phyloP scores from a whole-genome alignment of 2,329 filamentous ascomycete species.

The Pseudocercospora macadamiae region DNA sequence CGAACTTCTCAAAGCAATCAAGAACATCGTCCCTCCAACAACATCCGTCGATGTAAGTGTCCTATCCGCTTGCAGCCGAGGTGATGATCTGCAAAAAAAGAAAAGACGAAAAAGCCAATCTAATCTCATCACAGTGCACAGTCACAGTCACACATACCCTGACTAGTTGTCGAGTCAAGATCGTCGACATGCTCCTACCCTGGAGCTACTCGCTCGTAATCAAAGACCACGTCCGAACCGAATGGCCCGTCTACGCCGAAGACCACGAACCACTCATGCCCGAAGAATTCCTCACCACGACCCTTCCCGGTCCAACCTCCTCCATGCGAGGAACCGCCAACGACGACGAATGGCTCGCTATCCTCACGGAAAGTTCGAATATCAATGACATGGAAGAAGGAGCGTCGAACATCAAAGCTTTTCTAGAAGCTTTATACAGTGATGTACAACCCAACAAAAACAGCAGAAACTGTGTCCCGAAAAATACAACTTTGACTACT shows the following conservation, averaged over 20 bases:
- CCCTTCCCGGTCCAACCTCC: neutral
- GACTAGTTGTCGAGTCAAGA: neutral
- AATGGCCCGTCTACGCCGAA: neutral
- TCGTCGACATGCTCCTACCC: neutral
- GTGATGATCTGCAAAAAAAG: neutral
- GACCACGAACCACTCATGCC: neutral
- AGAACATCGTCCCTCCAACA: neutral
- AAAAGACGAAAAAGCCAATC: neutral
- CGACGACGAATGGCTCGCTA: conserved; percentile 1
- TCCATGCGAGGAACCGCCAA: neutral
- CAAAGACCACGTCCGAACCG: neutral
- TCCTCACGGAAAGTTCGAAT: neutral
- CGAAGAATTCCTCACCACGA: conserved; percentile 5
- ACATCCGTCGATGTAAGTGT: neutral
- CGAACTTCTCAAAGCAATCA: neutral
- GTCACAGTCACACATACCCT: neutral
- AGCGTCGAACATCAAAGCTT: neutral
- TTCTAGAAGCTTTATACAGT: neutral
- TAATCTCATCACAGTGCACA: neutral
- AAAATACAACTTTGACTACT: neutral
- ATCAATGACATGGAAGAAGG: neutral
- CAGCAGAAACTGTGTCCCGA: no score
- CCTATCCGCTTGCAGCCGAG: no score
- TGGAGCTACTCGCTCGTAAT: neutral
- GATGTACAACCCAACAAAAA: neutral